Conservation (phyloP, 257 asterid species). For the Nicotiana tomentosiformis region DNA sequence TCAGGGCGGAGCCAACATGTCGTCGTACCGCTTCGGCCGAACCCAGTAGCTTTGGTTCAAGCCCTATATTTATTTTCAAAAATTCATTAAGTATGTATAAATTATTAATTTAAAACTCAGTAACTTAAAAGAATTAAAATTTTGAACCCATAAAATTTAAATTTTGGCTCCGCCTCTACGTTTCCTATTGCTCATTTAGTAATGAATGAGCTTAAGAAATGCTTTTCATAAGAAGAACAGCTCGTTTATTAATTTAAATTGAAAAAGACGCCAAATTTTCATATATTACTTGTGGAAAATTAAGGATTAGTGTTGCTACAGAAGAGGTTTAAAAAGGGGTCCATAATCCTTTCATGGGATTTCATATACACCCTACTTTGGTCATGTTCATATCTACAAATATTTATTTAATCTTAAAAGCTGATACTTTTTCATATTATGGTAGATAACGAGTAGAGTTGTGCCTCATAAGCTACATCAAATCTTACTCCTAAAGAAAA, state of each 20-base stretch:
- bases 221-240: background rate
- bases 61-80: too few species aligned
- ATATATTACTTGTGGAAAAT: slow-evolving; percentile 5
- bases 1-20: too few species aligned
- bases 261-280: background rate
- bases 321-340: background rate
- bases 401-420: background rate
- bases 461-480: slow-evolving; percentile 12
- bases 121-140: too few species aligned
- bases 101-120: too few species aligned
- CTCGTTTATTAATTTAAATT: background rate
- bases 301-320: background rate
- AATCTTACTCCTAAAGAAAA: slow-evolving; percentile 10
- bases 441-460: background rate
- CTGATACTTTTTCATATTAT: slow-evolving; percentile 4
- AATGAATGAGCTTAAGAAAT: background rate
- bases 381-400: background rate
- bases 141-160: too few species aligned
- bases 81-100: too few species aligned
- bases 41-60: too few species aligned
- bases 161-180: too few species aligned
- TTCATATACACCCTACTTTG: background rate
- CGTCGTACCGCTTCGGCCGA: too few species aligned
- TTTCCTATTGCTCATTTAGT: background rate
- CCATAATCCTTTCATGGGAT: background rate